Evolutionary conservation across 306 rosid species (phyloP), one percentile per base, ranked within the genome.

Genomic region (Lathyrus tuberosus): DNA sequence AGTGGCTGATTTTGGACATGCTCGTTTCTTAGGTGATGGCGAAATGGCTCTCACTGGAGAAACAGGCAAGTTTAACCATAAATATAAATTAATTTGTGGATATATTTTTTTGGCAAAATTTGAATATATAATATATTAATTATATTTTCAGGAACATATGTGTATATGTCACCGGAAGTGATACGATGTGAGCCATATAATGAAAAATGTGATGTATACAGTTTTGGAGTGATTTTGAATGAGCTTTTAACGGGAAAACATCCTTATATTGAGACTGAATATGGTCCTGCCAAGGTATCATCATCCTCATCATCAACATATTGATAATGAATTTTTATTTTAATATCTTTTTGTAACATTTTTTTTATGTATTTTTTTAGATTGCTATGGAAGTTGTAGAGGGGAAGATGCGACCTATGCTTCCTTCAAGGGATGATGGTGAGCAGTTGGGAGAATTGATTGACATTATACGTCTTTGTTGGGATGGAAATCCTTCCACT

Each of bases 351-450:
- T 13, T 53, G 26, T 70, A 2, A 70, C 37, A 5, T 9, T 6
- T 57, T 17, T 15, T 24, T 62, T 22, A 20, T 35, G 7, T 26
- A 2, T 11, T 4, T 35, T 30, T 8, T 33, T 69, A 90, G 96
- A 88, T 90, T 72, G 96, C 96, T 0, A 82, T 82, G 91, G 90
- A 88, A 70, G 98, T 90, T 35, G 93, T 75, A 42, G 96, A 86
- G 67, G 79, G 76, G 1, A 84, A 85, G 28, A 48, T 86, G 60
- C 72, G 98, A 78, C 96, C 95, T n/a, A 47, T 64, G 74, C 79
- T 86, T 74, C 74, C 89, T 5, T 73, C 71, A 12, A 30, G 74
- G 10, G 82, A 85, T 13, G 68, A 70, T 2, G 75, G 74, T 69
- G 87, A 73, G 2, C 44, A 80, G 13, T 1, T 86, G 28, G 80